These are phyloP conservation scores for Macadamia integrifolia DNA, from an alignment of 164 flowering plant genomes.

Conservation along the genomic window DNA sequence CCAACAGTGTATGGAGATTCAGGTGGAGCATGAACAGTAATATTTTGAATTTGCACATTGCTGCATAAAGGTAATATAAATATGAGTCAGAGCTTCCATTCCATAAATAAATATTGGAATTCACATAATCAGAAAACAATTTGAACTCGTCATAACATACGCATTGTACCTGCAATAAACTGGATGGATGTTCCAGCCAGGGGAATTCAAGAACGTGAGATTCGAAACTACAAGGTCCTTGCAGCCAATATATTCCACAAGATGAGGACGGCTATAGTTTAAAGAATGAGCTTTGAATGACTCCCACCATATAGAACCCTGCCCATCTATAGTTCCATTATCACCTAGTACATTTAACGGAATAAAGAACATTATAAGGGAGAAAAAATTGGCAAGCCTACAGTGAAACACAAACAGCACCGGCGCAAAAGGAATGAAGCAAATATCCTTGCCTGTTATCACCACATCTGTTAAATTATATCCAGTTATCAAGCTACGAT, in stretches of 20 bases:
- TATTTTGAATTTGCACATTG: constrained; percentile 47
- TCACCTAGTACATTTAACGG: constrained; percentile 43
- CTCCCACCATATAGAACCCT: constrained; percentile 95
- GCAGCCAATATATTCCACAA: constrained; percentile 66
- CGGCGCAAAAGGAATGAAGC: background rate
- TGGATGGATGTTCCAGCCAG: constrained; percentile 79
- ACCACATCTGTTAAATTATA: constrained; percentile 62
- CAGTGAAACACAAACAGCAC: background rate
- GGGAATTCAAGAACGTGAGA: constrained; percentile 74
- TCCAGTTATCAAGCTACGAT: constrained; percentile 69
- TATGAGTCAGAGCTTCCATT: background rate
- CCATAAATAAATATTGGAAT: background rate
- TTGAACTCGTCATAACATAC: background rate
- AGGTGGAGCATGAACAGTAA: constrained; percentile 44
- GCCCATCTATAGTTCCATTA: constrained; percentile 93
- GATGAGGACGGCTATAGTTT: constrained; percentile 83
- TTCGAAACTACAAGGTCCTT: constrained; percentile 59
- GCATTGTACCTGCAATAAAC: constrained; percentile 80
- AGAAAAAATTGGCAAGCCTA: background rate
- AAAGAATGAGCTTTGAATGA: constrained; percentile 48
- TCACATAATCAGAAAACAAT: background rate
- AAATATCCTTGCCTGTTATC: constrained; percentile 54
- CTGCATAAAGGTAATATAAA: constrained; percentile 34
- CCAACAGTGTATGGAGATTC: constrained; percentile 63
- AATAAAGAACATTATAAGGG: background rate